Evolutionary conservation across 2,329 filamentous ascomycete genomes (phyloP), one percentile per base, ranked within the genome.

Genomic region (Gaeumannomyces sp.): DNA sequence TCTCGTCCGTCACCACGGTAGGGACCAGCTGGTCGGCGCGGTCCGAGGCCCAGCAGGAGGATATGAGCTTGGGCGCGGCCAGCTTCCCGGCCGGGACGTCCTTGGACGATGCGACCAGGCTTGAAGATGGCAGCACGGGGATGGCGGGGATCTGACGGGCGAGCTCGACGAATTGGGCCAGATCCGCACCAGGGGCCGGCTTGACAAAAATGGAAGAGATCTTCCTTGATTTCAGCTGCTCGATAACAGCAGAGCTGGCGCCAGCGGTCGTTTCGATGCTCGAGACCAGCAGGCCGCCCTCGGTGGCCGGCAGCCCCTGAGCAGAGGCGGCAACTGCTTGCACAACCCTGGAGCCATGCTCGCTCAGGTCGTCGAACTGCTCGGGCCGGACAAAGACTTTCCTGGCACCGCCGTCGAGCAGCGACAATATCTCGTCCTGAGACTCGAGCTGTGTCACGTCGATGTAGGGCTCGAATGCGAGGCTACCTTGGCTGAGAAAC

Each of bases 1-100:
- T 82, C 80, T 97, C 92, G 73, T 99, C 92, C 1, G 91, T 93
- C 10, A 99, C 95, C 4, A 97, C 85, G 0, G 95, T 99, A 1
- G 95, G 89, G 70, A 96, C 87, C 11, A 99, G 83, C 11, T 90
- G 89, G 73, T 97, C 96, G 4, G 86, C 77, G 68, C 93, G 85
- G 76, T 99, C 95, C 56, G 91, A 92, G 68, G 85, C 89, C 77
- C 93, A 93, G 68, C 88, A 87, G 2, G 86, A 83, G 62, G 92
- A 85, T 67, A 98, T 81, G 35, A 97, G 78, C 71, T 86, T 87
- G 16, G 87, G 83, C 7, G 91, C 84, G 53, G 88, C 88, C 31
- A 97, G 71, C 72, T 79, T 83, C 59, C 81, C 61, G 19, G 31
- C 79, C 14, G 83, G 74, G 62, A 89, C 83, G 59, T 85, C 81